Evolutionary conservation across 805 yeast genomes (phyloP), one percentile per base, ranked within the genome.

Genomic region (Candida pseudofarinosa): DNA sequence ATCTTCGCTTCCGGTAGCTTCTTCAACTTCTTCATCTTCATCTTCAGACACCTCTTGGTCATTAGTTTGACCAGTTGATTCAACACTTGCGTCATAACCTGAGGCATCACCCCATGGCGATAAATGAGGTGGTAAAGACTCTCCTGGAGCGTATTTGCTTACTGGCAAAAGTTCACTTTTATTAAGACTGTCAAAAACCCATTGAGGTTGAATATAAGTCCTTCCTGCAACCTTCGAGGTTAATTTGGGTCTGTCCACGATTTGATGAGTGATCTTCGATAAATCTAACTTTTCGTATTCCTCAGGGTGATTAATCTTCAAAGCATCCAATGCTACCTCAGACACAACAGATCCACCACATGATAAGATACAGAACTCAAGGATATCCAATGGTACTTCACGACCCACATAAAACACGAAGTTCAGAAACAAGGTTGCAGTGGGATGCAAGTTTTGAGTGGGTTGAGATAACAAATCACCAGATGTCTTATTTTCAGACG

Each of bases 41-140:
- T 62, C 80, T 2, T 56, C 81, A 3, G 58, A 81, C 2, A 59
- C 84, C 2, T 58, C 85, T 13, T 66, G 81, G 15, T 58, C 80
- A 16, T 58, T 80, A 20, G 64, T 78, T 13, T 63, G 79, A 8
- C 55, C 79, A 2, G 59, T 76, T 14, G 39, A 65, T 4, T 55
- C 66, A 28, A 55, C 74, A 12, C 62, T 55, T 55, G 99, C 98
- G 65, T 91, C 81, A 68, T 93, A 93, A 42, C 83, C 84, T 54
- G 85, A 88, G 38, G 90, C 78, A 69, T 93, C 99, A 54, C 98
- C 98, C 98, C 99, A 93, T 72, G 99, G 99, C 40, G 96, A 87
- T 57, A 93, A 73, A 66, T 93, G 99, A 31, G 99, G 97, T 36
- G 99, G 99, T 50, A 93, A 74, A 3, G 88, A 71, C 68, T 91